These are phyloP conservation scores for Magnolia kwangsiensis DNA, from an alignment of 164 flowering plant genomes.

Conservation along the genomic window DNA sequence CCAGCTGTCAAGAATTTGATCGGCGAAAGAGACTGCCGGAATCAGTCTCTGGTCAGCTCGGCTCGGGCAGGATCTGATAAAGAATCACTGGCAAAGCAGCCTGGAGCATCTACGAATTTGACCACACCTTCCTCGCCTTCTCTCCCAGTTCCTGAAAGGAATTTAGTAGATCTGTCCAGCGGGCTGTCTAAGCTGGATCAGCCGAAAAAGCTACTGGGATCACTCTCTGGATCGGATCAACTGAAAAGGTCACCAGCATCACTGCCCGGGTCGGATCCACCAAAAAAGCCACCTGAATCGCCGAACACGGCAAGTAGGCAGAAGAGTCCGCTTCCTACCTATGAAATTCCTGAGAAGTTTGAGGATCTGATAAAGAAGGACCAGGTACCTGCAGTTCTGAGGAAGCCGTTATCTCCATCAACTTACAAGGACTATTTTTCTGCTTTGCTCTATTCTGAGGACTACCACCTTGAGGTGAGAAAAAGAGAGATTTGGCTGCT, in stretches of 20 bases:
- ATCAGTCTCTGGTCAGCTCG: neutral
- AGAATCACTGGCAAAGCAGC: neutral
- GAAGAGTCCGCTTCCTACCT: conserved; percentile 8
- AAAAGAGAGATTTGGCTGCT: neutral
- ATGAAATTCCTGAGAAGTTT: conserved; percentile 22
- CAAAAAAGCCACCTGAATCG: neutral
- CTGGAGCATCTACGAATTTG: neutral
- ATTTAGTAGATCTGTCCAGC: too few relatives aligned
- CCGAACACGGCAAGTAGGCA: neutral
- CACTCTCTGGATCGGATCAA: neutral
- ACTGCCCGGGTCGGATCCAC: neutral
- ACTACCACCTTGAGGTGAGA: conserved; percentile 32
- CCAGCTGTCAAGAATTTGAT: neutral
- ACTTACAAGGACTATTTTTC: conserved; percentile 32
- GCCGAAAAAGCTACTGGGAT: neutral
- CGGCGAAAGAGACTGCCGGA: neutral
- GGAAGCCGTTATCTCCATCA: conserved; percentile 18
- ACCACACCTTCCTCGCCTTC: neutral
- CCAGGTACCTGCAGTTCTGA: conserved; percentile 26
- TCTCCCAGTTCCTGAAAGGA: neutral
- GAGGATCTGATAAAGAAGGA: conserved; percentile 22
- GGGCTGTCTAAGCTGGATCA: neutral
- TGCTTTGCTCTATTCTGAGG: conserved; percentile 40
- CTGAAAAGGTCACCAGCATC: neutral
- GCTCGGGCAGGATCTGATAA: neutral